Evolutionary conservation across 2,329 filamentous ascomycete species (phyloP).

Genomic region (Trichoderma koningiopsis): DNA sequence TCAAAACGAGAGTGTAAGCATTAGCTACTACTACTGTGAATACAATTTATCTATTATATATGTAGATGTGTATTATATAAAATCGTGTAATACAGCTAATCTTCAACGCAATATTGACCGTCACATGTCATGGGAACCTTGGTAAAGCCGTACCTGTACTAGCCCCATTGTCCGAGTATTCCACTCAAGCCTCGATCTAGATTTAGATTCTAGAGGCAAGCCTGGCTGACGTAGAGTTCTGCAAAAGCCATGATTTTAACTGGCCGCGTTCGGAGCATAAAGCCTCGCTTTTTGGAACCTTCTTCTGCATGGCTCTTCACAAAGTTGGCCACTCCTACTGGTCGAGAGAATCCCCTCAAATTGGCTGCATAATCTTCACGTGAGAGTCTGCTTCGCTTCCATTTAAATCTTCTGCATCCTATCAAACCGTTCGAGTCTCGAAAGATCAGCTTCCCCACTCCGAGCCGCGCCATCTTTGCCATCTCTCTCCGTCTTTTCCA

Average conservation of each 20-base stretch:
- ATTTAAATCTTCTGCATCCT: background rate
- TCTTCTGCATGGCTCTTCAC: background rate
- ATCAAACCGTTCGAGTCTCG: background rate
- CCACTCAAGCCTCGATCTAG: constrained; percentile 2
- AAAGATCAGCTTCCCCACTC: background rate
- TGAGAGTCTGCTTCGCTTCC: background rate
- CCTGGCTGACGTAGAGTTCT: background rate
- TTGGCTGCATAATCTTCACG: constrained; percentile 5
- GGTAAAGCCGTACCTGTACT: background rate
- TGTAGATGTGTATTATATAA: too few relatives aligned
- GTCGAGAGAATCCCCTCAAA: background rate
- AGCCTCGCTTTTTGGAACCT: background rate
- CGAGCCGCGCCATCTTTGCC: background rate
- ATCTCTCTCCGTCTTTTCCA: too few relatives aligned
- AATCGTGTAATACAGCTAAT: too few relatives aligned
- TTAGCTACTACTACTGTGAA: background rate
- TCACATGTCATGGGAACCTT: background rate
- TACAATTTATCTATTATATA: background rate
- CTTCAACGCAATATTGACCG: too few relatives aligned
- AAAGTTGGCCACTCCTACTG: background rate
- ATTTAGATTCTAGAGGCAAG: background rate
- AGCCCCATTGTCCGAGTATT: background rate
- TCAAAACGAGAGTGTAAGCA: background rate
- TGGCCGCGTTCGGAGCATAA: background rate
- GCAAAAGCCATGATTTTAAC: background rate